Base-by-base conservation (phyloP, 2,329 filamentous ascomycete genomes). In the Graphium sp. region DNA sequence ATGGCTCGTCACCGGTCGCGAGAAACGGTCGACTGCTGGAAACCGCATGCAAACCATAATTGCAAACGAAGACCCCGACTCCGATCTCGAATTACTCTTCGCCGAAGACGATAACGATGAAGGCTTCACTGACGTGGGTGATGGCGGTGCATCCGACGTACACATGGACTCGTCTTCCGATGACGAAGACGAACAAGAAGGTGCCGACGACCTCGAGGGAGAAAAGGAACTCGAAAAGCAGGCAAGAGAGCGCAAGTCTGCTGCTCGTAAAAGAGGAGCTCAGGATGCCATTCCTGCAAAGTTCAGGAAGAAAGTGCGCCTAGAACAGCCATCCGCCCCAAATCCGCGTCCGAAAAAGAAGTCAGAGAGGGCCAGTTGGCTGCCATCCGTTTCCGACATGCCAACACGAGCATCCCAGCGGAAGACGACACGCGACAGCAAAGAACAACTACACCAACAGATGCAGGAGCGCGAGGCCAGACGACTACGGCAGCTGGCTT, bases 91-190 rank as follows among this genome's bases (percentile, higher is more conserved):
- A 39, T 58, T 81, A 2, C 61, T 83, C n/a, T 83, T 83, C 41
- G 72, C 73, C 36, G 75, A 81, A 45, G 72, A 76, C 34, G 80
- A 70, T 32, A 61, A 77, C 33, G 74, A 79, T 41, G 60, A 60
- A 33, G 65, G 77, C 35, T 76, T 85, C 51, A 73, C 70, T 30
- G 77, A 84, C 41, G 69, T 63, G 6, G 74, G 70, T 25, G 65
- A 63, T 8, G 66, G 67, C 30, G n/a, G n/a, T n/a, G 69, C 58
- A 3, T 81, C 77, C 2, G 87, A 94, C 45, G 74, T 81, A 39
- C 74, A 81, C 26, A 76, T 94, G 58, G 83, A 91, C 42, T 85
- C 79, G 10, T 91, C 82, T 0, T 81, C 74, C 0, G 79, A 82
- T 37, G 78, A 84, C 26, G 82, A 89, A 27, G 82, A 91, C 34